Evolutionary conservation across 768 basidiomycete species (phyloP).

Genomic region (Leucosporidium scottii): DNA sequence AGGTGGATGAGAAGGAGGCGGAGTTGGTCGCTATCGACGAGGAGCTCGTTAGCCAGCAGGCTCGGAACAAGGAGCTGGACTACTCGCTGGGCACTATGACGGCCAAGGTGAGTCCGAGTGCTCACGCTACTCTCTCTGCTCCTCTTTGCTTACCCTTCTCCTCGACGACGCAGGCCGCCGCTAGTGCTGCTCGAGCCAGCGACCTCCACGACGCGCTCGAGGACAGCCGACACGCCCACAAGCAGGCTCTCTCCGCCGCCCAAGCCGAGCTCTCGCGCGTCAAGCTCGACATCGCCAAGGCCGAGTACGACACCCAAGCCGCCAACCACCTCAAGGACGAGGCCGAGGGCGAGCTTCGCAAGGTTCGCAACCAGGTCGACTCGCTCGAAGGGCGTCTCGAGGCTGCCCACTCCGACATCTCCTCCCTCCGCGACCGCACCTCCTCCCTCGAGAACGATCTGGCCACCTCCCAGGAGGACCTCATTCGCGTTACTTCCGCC

Average conservation of each 20-base stretch:
- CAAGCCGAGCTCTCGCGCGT: neutral
- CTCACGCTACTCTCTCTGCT: too few relatives aligned
- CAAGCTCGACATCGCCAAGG: neutral
- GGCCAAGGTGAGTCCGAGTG: neutral
- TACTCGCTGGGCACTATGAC: neutral
- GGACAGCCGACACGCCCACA: neutral
- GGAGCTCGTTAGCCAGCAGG: slow-evolving; percentile 20
- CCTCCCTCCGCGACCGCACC: slow-evolving; percentile 12
- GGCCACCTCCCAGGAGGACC: slow-evolving; percentile 7
- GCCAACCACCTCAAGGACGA: neutral
- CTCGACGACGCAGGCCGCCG: slow-evolving; percentile 15
- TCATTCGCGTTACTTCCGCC: slow-evolving; percentile 9
- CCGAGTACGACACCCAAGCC: neutral
- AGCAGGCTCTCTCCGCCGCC: too few relatives aligned
- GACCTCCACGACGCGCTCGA: slow-evolving; percentile 15
- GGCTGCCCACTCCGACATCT: slow-evolving; percentile 6
- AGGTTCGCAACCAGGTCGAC: slow-evolving; percentile 47
- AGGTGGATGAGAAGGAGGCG: slow-evolving; percentile 40
- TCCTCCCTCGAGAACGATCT: slow-evolving; percentile 23
- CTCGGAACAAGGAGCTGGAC: slow-evolving; percentile 49
- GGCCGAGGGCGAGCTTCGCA: slow-evolving; percentile 52
- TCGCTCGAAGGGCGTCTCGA: slow-evolving; percentile 16
- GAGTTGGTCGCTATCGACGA: slow-evolving; percentile 15
- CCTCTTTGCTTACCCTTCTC: too few relatives aligned
- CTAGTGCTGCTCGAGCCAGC: neutral